Percentiles rank a stretch among this genome's conserved stretches.
phyloP scores from a whole-genome alignment of 805 yeast species.

The Ogataea wickerhamii region DNA sequence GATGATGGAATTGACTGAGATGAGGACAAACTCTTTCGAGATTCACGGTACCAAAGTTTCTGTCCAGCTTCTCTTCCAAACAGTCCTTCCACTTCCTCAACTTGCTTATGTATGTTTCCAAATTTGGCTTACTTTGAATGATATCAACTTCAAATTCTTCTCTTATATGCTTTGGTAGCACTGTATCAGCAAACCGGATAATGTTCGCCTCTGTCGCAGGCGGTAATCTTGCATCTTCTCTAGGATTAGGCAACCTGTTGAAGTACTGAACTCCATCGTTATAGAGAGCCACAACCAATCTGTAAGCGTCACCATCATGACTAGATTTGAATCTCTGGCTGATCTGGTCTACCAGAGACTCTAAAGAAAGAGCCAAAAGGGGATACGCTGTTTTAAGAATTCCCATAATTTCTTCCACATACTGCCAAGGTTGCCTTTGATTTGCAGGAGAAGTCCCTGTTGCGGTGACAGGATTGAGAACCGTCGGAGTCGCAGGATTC shows the following conservation, averaged over 20 bases:
- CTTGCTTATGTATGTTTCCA: conserved; percentile 80
- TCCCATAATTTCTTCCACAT: conserved; percentile 88
- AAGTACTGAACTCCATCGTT: conserved; percentile 92
- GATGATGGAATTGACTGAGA: conserved; percentile 95
- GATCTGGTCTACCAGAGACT: conserved; percentile 93
- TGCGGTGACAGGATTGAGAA: background rate
- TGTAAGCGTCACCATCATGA: conserved; percentile 93
- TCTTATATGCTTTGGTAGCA: conserved; percentile 81
- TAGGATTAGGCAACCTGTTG: conserved; percentile 80
- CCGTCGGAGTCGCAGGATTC: conserved; percentile 12
- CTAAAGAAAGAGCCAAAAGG: conserved; percentile 83
- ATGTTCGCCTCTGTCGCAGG: conserved; percentile 88
- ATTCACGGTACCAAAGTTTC: conserved; percentile 74
- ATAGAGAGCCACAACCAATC: conserved; percentile 85
- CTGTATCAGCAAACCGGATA: conserved; percentile 86
- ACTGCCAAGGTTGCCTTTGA: conserved; percentile 80
- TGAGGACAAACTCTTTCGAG: conserved; percentile 92
- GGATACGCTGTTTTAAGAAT: conserved; percentile 97
- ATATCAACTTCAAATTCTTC: conserved; percentile 91
- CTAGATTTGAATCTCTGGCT: conserved; percentile 89
- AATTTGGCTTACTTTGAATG: conserved; percentile 78
- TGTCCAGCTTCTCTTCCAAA: conserved; percentile 85
- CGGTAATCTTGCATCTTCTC: conserved; percentile 84
- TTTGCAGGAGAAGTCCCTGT: conserved; percentile 3
- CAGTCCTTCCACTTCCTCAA: conserved; percentile 90